Evolutionary conservation across 2,329 filamentous ascomycete genomes (phyloP).

Genomic region (Beauveria brongniartii): DNA sequence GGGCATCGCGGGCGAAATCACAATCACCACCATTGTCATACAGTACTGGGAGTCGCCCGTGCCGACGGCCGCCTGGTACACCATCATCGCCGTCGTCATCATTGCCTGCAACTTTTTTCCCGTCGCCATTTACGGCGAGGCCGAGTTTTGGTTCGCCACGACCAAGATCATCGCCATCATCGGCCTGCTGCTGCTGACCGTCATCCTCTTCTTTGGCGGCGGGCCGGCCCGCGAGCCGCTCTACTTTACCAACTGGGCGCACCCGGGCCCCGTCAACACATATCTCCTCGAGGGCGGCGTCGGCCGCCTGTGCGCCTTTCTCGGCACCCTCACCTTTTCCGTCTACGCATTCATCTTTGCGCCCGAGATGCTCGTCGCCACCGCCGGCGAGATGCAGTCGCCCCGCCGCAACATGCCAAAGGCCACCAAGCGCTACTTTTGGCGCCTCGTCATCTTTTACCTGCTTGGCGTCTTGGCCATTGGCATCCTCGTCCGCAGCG

Average conservation of each 20-base stretch:
- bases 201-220: conserved; percentile 40
- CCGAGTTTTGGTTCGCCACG: conserved; percentile 40
- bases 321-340: conserved; percentile 10
- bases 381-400: conserved; percentile 24
- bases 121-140: conserved; percentile 39
- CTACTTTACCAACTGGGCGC: conserved; percentile 34
- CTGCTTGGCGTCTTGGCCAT: conserved; percentile 22
- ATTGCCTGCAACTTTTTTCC: conserved; percentile 19
- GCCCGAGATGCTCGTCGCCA: conserved; percentile 22
- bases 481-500: conserved; percentile 21
- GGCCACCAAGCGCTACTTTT: conserved; percentile 23
- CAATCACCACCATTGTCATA: conserved; percentile 15
- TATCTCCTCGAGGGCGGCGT: conserved; percentile 32
- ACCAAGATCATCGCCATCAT: conserved; percentile 41
- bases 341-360: conserved; percentile 18
- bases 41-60: conserved; percentile 16
- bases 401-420: conserved; percentile 24
- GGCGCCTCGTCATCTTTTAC: conserved; percentile 22
- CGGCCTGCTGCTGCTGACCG: conserved; percentile 38
- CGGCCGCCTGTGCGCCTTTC: conserved; percentile 50
- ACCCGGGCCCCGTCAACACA: conserved; percentile 22
- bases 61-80: conserved; percentile 15
- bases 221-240: conserved; percentile 34
- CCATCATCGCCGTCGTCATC: conserved; percentile 15
- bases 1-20: conserved; percentile 15